Evolutionary conservation across 2,329 filamentous ascomycete genomes (phyloP).

Genomic region (Beauveria asiatica): DNA sequence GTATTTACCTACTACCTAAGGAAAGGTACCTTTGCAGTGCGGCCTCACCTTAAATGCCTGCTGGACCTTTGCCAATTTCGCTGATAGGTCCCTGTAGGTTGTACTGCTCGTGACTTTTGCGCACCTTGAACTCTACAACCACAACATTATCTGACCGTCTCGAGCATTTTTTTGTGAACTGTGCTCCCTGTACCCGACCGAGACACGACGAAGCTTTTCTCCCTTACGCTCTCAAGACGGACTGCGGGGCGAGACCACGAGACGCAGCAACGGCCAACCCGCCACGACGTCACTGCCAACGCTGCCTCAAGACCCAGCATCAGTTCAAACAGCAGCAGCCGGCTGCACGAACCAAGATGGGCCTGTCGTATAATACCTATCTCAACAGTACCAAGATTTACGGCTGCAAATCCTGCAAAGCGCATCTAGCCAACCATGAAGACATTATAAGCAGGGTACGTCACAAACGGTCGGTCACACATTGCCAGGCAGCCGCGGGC

Average conservation of each 20-base stretch:
- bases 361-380: constrained; percentile 85
- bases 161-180: too few species aligned
- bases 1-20: too few species aligned
- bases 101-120: not conserved
- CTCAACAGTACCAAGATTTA: constrained; percentile 81
- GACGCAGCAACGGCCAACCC: not conserved
- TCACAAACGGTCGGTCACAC: constrained; percentile 11
- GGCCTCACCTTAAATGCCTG: too few species aligned
- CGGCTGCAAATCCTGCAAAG: constrained; percentile 90
- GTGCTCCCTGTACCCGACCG: not conserved
- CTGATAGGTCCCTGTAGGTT: not conserved
- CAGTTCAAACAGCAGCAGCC: not conserved
- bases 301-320: not conserved
- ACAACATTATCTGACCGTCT: not conserved
- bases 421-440: constrained; percentile 89
- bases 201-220: not conserved
- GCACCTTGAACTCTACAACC: not conserved
- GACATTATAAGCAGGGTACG: constrained; percentile 89
- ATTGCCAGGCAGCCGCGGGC: not conserved
- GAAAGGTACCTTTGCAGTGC: too few species aligned
- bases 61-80: not conserved
- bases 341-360: constrained; percentile 50
- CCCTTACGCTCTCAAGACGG: not conserved
- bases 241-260: not conserved
- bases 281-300: not conserved